Evolutionary conservation across 805 yeast genomes (phyloP), one percentile per base, ranked within the genome.

Genomic region (Metahyphopichia silvanorum): DNA sequence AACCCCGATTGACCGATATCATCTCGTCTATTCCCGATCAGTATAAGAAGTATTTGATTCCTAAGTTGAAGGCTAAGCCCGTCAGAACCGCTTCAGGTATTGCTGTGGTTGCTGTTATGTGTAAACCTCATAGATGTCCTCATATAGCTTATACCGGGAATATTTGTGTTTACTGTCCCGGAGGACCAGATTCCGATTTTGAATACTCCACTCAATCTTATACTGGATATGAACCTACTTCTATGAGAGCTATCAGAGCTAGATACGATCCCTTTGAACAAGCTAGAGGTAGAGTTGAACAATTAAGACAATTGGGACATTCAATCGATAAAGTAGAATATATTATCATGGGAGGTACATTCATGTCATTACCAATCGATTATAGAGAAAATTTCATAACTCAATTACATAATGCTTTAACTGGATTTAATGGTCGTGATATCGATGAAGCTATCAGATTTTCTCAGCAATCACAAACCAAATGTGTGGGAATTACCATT

Each of bases 21-120:
- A 91, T 93, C 20, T 77, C 87, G 22, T 85, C 98, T 1, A 91
- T 93, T 39, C 98, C 98, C 7, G 97, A 91, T 54, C 96, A 91
- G 54, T 84, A 91, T 61, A 87, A 86, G 59, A 87, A 87, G 55
- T 88, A 88, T 51, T 63, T 93, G 34, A 69, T 93, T 24, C 98
- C 98, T 2, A 89, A 89, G 61, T 70, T 93, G 28, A 86, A 93
- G 62, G 98, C 98, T n/a, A 93, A 93, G 59, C 98, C 98, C 0
- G 98, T 93, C 27, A 76, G 98, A 60, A 93, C 98, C 0, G 98
- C 98, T 0, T 85, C 95, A 8, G 98, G 98, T 49, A 95, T 93
- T 38, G 98, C 98, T 7, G 98, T 93, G 14, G 98, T 93, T 27
- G 98, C 98, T 0, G 98, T 93, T 20, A 93, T 93, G 98, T 89